Conservation (phyloP, 768 basidiomycete genomes). For the Phaeotremella skinneri region DNA sequence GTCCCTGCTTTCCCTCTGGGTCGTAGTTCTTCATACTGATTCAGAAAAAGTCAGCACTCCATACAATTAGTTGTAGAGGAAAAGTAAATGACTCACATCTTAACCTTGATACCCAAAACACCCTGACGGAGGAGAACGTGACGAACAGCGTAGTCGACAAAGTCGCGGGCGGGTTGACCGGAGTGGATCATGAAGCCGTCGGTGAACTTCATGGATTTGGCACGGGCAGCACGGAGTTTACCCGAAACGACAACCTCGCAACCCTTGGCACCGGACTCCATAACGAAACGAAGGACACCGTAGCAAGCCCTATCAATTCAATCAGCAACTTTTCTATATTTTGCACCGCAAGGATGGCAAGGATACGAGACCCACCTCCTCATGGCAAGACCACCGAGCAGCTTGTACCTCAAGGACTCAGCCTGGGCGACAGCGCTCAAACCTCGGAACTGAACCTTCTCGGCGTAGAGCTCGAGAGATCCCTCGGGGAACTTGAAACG, state of each 20-base stretch:
- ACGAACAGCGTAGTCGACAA: constrained; percentile 94
- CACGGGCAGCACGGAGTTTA: constrained; percentile 98
- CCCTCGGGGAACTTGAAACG: constrained; percentile 99
- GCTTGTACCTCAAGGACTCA: constrained; percentile 97
- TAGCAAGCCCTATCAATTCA: constrained; percentile 73
- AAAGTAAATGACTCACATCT: constrained; percentile 66
- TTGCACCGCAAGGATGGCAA: neutral
- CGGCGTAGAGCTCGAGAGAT: constrained; percentile 96
- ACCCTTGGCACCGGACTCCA: constrained; percentile 99
- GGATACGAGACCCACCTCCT: constrained; percentile 67
- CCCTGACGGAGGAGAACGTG: constrained; percentile 98
- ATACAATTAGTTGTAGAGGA: neutral
- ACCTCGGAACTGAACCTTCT: constrained; percentile 98
- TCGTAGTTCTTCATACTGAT: constrained; percentile 93
- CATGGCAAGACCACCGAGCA: constrained; percentile 98
- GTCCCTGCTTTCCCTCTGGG: constrained; percentile 84
- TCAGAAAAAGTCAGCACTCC: constrained; percentile 5
- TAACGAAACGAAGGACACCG: constrained; percentile 99
- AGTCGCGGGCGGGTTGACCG: constrained; percentile 94
- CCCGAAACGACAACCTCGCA: constrained; percentile 99
- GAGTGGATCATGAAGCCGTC: constrained; percentile 87
- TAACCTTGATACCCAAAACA: constrained; percentile 99
- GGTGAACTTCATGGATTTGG: constrained; percentile 99
- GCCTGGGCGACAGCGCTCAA: constrained; percentile 98
- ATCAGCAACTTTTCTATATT: neutral